Conservation (phyloP, 257 asterid genomes). For the Galeopsis tetrahit region DNA sequence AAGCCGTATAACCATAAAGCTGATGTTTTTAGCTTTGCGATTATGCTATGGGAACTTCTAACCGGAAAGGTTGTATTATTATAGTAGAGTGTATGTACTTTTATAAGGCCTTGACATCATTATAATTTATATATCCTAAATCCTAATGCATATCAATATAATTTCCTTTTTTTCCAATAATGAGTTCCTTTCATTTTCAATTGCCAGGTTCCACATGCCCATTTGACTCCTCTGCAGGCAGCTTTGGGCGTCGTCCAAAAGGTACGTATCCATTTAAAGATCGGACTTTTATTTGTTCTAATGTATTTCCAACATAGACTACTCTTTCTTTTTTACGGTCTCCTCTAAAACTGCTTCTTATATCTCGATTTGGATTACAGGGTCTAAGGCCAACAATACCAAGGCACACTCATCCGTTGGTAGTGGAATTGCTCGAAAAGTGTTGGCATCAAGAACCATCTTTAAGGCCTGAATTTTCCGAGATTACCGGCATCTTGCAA, state of each 20-base stretch:
- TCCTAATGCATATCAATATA: background rate
- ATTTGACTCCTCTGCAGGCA: conserved; percentile 85
- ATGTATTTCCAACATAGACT: background rate
- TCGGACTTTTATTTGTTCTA: background rate
- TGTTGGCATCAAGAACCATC: conserved; percentile 87
- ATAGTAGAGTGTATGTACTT: conserved; percentile 1
- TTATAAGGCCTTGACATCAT: background rate
- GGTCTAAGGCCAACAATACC: conserved; percentile 77
- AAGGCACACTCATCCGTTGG: conserved; percentile 56
- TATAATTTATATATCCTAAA: background rate
- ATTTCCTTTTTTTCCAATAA: background rate
- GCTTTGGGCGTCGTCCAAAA: conserved; percentile 88
- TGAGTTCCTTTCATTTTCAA: conserved; percentile 29
- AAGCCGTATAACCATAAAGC: conserved; percentile 80
- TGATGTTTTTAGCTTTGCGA: conserved; percentile 83
- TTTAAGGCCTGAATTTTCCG: conserved; percentile 81
- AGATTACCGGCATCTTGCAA: conserved; percentile 60
- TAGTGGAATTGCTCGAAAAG: conserved; percentile 64
- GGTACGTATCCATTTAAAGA: conserved; percentile 44
- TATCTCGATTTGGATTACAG: conserved; percentile 38
- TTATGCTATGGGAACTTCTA: conserved; percentile 82
- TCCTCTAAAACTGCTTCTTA: background rate
- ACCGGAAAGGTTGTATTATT: conserved; percentile 68
- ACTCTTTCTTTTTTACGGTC: background rate
- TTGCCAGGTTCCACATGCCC: conserved; percentile 72